Base-by-base conservation (phyloP, 192 early-diverging fungal genomes). In the Radiomyces spectabilis region DNA sequence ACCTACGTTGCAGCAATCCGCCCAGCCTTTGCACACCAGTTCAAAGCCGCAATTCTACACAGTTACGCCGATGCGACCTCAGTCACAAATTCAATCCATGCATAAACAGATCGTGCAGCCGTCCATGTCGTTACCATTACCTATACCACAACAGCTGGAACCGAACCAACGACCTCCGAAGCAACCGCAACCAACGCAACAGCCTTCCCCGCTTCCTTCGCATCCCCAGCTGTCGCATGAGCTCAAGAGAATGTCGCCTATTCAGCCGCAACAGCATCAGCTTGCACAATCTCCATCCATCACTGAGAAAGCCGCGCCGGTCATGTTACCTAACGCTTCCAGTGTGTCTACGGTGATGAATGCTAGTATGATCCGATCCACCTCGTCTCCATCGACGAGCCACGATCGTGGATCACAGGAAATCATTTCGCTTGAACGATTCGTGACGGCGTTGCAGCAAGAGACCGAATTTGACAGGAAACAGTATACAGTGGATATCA, bases 401-500 rank as follows among this genome's bases (percentile, higher is more conserved):
- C 29, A 24, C 26, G 53, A 55, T 16, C 33, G 55, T 12, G 24
- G 31, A n/a, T 38, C 46, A 9, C 27, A 51, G 8, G 47, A 53
- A 33, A 21, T 54, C 0, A 48, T 66, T 9, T 49, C 57, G 3
- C 44, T 59, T 6, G 50, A 53, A 0, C 32, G 24, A 9, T 66
- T 66, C 46, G 57, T 66, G 9, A 40, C 32, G 24, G 22, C 32
- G 32, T 27, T 66, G 12, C 46, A 55, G 26, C 53, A 59, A 43
- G 48, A 53, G 26, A 49, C 32, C 12, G 48, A 55, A 1, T 66
- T 58, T 41, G 64, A 60, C 24, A 52, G 64, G 22, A 55, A 49
- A 4, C 64, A 66, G 8, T 66, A 60, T 10, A 51, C 52, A 21
- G 29, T 66, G n/a, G 64, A 59, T 49, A 59, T 66, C 34, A 31